Base-by-base conservation (phyloP, 23 red algal genomes). In the Agarophyton chilense region DNA sequence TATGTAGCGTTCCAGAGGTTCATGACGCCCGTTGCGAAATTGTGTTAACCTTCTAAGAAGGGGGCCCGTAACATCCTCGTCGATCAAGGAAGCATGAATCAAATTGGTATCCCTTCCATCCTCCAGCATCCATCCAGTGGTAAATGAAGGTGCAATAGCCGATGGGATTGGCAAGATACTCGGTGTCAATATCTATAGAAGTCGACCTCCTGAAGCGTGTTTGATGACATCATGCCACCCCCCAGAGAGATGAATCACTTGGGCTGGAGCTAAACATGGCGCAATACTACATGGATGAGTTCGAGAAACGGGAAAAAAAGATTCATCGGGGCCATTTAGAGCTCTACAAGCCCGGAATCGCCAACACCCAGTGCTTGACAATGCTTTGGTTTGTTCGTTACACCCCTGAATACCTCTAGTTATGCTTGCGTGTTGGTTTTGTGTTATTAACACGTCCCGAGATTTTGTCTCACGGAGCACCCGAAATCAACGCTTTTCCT, bases 121-220 rank as follows among this genome's bases (percentile, higher is more conserved):
- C 21, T 74, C 25, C 0, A 21, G 68, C 0, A 74, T 14, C 68
- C 68, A 74, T 25, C 68, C 43, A 11, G 38, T 47, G 2, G 68
- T 31, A 21, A 74, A 74, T 47, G 68, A 31, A 47, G 18, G 68
- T 74, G 33, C 68, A 47, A 74, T 33, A 14, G 68, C 26, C 4
- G 68, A 18, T 8, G 68, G 68, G 21, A 74, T 43, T 74, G 68
- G 68, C 25, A 74, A 28, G 4, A 74, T 39, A 12, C 50, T 35
- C 29, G 53, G 85, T 32, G 70, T 31, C 55, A 89, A 89, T 10
- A 78, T 62, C 85, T 71, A 89, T 24, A 71, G 85, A 53, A 71
- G 63, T 24, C 71, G 72, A 50, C 66, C 51, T 29, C 53, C 73
- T 25, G 31, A 25, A 55, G 43, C 68, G 55, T 24, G 63, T 39